Evolutionary conservation across 257 asterid species (phyloP), one percentile per base, ranked within the genome.

Genomic region (Cinchona pubescens): DNA sequence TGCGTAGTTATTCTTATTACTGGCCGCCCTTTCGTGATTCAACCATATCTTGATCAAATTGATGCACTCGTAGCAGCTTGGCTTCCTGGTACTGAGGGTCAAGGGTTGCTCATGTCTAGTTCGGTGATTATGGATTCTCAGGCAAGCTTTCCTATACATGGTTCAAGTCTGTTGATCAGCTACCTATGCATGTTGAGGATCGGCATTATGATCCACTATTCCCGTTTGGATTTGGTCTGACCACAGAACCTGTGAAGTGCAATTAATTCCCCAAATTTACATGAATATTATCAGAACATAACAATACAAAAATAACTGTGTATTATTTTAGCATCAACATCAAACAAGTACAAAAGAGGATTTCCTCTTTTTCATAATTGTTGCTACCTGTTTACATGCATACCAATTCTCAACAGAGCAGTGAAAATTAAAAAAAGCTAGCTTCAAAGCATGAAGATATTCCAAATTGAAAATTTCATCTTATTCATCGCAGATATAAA

Each of bases 201-300:
- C 71, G 61, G n/a, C 86, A 84, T 72, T 86, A 84, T 70, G 88
- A 86, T 32, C 90, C 90, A 11, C 49, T 86, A 18, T 86, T 84
- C 43, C 86, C 86, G 15, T 83, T 86, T 10, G 90, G 90, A 12
- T 79, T 67, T 64, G 90, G 90, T 8, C 81, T 86, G n/a, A 80
- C 81, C 0, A 86, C 86, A 9, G 61, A 49, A 3, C 49, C 85
- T 53, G 14, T 11, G 4, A 60, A 73, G 65, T 29, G 59, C 5
- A n/a, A 51, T 49, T 64, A 34, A 32, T 11, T 38, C 42, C 29
- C 29, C 18, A 64, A 7, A 7, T 25, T 64, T 3, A 21, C 38
- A 51, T n/a, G 11, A 1, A 38, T 29, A 45, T 21, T 27, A 25
- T 30, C 65, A 59, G 65, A 59, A 56, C 13, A 56, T 29, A n/a